Conservation (phyloP, 2,329 filamentous ascomycete genomes). For the Ramularia collo-cygni region DNA sequence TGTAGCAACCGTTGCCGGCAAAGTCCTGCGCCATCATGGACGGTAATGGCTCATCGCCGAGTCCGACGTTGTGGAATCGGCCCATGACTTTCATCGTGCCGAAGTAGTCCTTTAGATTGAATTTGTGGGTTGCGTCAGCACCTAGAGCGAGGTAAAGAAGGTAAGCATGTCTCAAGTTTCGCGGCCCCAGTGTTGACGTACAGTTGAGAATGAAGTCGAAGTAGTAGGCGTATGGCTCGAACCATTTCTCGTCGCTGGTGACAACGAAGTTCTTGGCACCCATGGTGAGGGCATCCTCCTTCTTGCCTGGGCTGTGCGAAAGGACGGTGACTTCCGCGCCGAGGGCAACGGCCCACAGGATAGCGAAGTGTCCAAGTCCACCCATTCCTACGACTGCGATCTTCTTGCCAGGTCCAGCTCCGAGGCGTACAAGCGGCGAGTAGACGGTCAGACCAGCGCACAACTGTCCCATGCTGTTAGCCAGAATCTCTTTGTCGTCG, state of each 20-base stretch:
- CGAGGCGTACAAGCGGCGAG: slow-evolving; percentile 69
- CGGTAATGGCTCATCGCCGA: slow-evolving; percentile 69
- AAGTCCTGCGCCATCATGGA: slow-evolving; percentile 60
- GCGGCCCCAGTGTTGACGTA: too few species aligned
- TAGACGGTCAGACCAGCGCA: slow-evolving; percentile 79
- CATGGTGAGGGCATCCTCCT: slow-evolving; percentile 52
- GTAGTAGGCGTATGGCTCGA: slow-evolving; percentile 48
- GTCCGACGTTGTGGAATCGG: slow-evolving; percentile 69
- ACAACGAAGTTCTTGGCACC: slow-evolving; percentile 56
- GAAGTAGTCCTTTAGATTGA: slow-evolving; percentile 62
- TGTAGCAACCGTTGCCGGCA: slow-evolving; percentile 59
- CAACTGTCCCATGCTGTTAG: slow-evolving; percentile 50
- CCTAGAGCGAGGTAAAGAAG: too few species aligned
- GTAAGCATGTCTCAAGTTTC: too few species aligned
- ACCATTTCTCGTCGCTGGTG: slow-evolving; percentile 53
- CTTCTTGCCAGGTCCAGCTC: slow-evolving; percentile 70
- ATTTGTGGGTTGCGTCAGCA: slow-evolving; percentile 61
- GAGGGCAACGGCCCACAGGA: slow-evolving; percentile 45
- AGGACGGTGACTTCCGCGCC: slow-evolving; percentile 57
- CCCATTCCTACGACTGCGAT: slow-evolving; percentile 57
- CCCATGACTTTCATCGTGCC: slow-evolving; percentile 75
- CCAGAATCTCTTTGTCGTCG: neutral
- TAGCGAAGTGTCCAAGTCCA: slow-evolving; percentile 45
- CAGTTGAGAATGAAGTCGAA: slow-evolving; percentile 75
- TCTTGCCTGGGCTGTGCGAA: slow-evolving; percentile 54